Base-by-base conservation (phyloP, 768 basidiomycete genomes). In the Amanita jacksonii region DNA sequence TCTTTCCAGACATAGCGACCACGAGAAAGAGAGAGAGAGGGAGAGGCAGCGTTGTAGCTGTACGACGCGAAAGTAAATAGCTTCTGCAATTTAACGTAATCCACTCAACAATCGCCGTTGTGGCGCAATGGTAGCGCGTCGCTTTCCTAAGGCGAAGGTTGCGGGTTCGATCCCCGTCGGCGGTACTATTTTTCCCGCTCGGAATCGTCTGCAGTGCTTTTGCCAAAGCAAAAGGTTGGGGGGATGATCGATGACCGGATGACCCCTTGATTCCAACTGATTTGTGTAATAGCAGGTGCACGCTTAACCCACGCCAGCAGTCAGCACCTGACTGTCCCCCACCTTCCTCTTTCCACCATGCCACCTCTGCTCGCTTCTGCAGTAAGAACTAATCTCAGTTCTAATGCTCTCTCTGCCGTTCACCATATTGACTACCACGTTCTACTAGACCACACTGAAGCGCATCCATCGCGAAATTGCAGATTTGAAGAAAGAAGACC, bases 381-480 rank as follows among this genome's bases (percentile, higher is more conserved):
- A 35, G 58, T 60, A 46, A 20, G 58, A 32, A 15, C 6, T n/a
- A n/a, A n/a, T n/a, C 8, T 19, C 25, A 4, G 8, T 31, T 9
- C 35, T n/a, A n/a, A n/a, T n/a, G n/a, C n/a, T n/a, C n/a, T n/a
- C n/a, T n/a, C n/a, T n/a, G n/a, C n/a, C n/a, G n/a, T n/a, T n/a
- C n/a, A n/a, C n/a, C n/a, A n/a, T n/a, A n/a, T n/a, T n/a, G n/a
- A n/a, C n/a, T n/a, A n/a, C n/a, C n/a, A n/a, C n/a, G n/a, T n/a
- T n/a, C n/a, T n/a, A n/a, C 3, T 19, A 72, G 70, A 71, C 67
- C 63, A 84, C 87, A 5, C 61, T 86, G 52, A 90, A 87, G 64
- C 81, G 87, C 34, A 90, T 91, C 31, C 76, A 84, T 50, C 80
- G 84, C 47, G 87, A 91, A 62, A 78, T 90, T 25, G 72, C 76